Percentiles rank a stretch among this genome's conserved stretches.
phyloP scores from a whole-genome alignment of 2,329 filamentous ascomycete species.

The Davidsoniella australis region DNA sequence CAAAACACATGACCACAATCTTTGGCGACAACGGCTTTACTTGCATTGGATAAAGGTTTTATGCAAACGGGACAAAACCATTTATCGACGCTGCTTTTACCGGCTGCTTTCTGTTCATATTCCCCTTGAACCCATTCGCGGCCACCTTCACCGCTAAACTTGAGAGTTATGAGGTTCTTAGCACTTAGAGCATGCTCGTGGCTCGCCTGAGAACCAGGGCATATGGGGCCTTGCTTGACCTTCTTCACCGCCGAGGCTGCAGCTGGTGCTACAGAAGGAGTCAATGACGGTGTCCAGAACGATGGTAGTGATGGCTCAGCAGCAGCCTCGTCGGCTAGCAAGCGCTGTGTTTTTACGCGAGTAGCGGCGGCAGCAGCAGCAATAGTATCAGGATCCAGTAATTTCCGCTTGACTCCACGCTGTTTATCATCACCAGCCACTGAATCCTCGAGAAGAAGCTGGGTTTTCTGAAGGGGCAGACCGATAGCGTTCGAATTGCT shows the following conservation, averaged over 20 bases:
- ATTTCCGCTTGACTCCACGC: conserved; percentile 48
- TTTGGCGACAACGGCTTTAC: conserved; percentile 66
- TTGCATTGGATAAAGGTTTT: conserved; percentile 65
- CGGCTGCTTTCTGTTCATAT: neutral
- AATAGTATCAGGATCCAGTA: conserved; percentile 49
- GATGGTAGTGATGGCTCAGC: conserved; percentile 57
- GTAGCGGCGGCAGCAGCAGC: conserved; percentile 52
- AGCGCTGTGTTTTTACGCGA: conserved; percentile 49
- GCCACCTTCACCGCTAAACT: conserved; percentile 55
- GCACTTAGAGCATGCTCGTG: conserved; percentile 59
- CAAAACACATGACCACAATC: conserved; percentile 88
- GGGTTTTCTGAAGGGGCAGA: neutral
- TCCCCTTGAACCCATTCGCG: conserved; percentile 14
- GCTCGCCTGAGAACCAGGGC: conserved; percentile 45
- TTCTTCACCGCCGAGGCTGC: conserved; percentile 41
- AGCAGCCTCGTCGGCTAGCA: conserved; percentile 56
- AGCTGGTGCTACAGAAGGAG: conserved; percentile 34
- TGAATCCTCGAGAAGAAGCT: conserved; percentile 3
- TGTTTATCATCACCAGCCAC: neutral
- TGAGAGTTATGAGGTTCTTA: conserved; percentile 57
- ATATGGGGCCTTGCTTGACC: conserved; percentile 52
- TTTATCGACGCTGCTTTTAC: neutral
- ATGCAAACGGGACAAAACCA: conserved; percentile 68
- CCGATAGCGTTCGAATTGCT: conserved; percentile 15
- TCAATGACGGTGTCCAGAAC: conserved; percentile 84